These are phyloP conservation scores for Fusarium sp. DNA, from an alignment of 2,329 filamentous ascomycete genomes.

Conservation along the genomic window DNA sequence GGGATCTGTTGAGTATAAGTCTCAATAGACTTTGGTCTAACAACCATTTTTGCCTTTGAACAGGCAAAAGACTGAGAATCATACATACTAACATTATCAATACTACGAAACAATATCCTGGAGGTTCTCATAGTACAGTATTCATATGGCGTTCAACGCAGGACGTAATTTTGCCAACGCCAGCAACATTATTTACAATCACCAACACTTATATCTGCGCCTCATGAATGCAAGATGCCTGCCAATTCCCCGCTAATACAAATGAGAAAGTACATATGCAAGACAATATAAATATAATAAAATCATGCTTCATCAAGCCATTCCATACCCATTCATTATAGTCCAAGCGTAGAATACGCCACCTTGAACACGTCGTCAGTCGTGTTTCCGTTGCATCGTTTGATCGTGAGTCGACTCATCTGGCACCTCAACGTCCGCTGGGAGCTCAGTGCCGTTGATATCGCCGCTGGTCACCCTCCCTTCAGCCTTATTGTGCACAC, in stretches of 20 bases:
- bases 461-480: background rate
- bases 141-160: too few species aligned
- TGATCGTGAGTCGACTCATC: conserved; percentile 35
- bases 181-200: conserved; percentile 3
- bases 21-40: too few species aligned
- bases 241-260: conserved; percentile 34
- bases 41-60: too few species aligned
- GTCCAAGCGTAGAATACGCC: conserved; percentile 13
- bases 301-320: conserved; percentile 22
- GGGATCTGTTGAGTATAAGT: too few species aligned
- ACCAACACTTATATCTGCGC: conserved; percentile 29
- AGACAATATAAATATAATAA: conserved; percentile 25
- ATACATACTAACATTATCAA: too few species aligned
- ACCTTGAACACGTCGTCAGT: conserved; percentile 37
- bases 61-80: too few species aligned
- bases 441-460: conserved; percentile 6
- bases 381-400: conserved; percentile 29
- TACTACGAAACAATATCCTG: too few species aligned
- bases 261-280: conserved; percentile 13
- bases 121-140: background rate
- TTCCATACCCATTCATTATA: conserved; percentile 33
- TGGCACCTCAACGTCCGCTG: conserved; percentile 19
- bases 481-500: conserved; percentile 1
- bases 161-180: background rate
- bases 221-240: conserved; percentile 35